Evolutionary conservation across 164 flowering plant species (phyloP), one percentile per base, ranked within the genome.

Genomic region (Aristolochia contorta): DNA sequence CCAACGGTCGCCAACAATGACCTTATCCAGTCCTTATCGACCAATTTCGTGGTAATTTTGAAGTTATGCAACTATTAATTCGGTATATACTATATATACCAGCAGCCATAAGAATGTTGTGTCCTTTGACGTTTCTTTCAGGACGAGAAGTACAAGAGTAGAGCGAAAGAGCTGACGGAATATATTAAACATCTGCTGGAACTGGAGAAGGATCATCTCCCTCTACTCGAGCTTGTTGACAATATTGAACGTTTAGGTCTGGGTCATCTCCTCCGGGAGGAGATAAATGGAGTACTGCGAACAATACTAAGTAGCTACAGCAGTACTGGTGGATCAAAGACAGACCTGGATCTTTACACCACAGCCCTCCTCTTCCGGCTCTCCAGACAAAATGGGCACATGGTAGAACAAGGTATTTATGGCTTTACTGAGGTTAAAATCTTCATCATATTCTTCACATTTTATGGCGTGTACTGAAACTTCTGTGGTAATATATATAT

Each of bases 321-420:
- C 5, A 27, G 30, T 37, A 7, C 1, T 37, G 43, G 43, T 23
- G 66, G 62, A 18, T 15, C 21, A 19, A 33, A 24, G 60, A 53
- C 33, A 47, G 33, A 69, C 19, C 54, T 61, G 15, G 65, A 59
- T 30, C 52, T 68, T 12, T 19, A 68, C 47, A 33, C 62, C 18
- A 66, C 65, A 14, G 66, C 71, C 27, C 71, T 69, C 48, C n/a
- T 49, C 12, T 69, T 69, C 43, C 59, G 73, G 60, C 45, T 73
- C 49, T 62, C 69, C 23, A 63, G 73, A 59, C 71, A 73, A 47
- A 65, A 66, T 46, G 71, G 71, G 3, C 57, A 30, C 45, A 48
- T 56, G 49, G 60, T 63, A 8, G 49, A 68, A 1, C 63, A 57
- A 67, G 77, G 73, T 73, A 63, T 19, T 33, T 12, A 12, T 15